Evolutionary conservation across 225 moss, liverwort and hornwort species (phyloP).

Genomic region (Antitrichia curtipendula): DNA sequence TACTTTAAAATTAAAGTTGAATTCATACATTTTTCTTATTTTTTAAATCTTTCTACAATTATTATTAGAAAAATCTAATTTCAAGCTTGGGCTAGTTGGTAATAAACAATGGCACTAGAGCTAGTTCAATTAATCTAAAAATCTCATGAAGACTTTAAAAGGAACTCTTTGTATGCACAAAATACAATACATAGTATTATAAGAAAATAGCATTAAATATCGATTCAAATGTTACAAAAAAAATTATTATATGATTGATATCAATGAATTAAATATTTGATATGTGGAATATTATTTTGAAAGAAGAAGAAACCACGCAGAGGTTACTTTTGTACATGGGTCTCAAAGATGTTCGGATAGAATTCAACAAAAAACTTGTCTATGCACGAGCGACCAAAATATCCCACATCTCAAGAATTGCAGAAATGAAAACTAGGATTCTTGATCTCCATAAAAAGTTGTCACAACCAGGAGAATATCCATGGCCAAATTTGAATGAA

Average conservation of each 20-base stretch:
- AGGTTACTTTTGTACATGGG: constrained; percentile 34
- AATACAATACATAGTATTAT: not conserved
- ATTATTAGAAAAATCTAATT: not conserved
- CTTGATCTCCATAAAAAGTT: constrained; percentile 69
- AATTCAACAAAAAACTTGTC: constrained; percentile 52
- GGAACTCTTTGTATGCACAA: not conserved
- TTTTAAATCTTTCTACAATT: not conserved
- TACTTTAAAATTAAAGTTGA: not conserved
- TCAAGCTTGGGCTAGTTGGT: not conserved
- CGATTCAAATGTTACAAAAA: not conserved
- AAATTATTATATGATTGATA: too few relatives aligned
- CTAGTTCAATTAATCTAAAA: not conserved
- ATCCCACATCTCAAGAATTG: constrained; percentile 59
- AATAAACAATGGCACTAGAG: not conserved
- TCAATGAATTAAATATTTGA: not conserved
- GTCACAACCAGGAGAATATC: constrained; percentile 39
- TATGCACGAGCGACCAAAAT: constrained; percentile 48
- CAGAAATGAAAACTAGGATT: constrained; percentile 49
- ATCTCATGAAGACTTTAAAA: not conserved
- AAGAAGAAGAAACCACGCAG: constrained; percentile 2
- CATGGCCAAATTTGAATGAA: constrained; percentile 47
- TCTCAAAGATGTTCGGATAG: constrained; percentile 32
- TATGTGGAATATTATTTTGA: not conserved
- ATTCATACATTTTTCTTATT: accelerated
- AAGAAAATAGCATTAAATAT: too few relatives aligned